These are phyloP conservation scores for Melastoma candidum DNA, from an alignment of 441 rosid species.

Conservation along the genomic window DNA sequence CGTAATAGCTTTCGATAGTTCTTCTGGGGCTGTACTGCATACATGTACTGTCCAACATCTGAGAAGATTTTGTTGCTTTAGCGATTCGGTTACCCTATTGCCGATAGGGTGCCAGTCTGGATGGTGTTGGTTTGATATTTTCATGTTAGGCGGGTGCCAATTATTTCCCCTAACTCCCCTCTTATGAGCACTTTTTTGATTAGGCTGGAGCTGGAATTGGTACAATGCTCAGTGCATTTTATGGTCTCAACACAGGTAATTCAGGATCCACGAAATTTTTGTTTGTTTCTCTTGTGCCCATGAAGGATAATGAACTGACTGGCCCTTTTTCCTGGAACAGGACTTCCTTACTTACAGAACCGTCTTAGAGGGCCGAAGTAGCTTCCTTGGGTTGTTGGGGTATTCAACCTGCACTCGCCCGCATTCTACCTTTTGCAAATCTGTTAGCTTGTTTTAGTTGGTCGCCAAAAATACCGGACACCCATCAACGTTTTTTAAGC, in stretches of 20 bases:
- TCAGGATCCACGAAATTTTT: constrained; percentile 1
- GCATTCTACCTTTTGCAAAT: neutral
- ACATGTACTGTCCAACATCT: too few species aligned
- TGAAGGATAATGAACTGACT: constrained; percentile 7
- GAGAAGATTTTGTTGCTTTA: too few species aligned
- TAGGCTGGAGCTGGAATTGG: constrained; percentile 89
- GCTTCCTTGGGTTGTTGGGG: constrained; percentile 77
- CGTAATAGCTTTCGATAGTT: neutral
- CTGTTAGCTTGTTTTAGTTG: neutral
- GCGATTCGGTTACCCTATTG: too few species aligned
- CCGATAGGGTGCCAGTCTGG: too few species aligned
- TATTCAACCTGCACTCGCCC: constrained; percentile 16
- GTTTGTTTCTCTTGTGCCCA: neutral
- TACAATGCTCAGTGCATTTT: constrained; percentile 80
- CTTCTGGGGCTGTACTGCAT: too few species aligned
- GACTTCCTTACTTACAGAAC: constrained; percentile 65
- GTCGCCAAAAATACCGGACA: constrained; percentile 1
- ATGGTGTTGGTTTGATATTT: neutral
- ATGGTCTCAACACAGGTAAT: constrained; percentile 75
- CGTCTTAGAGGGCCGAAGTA: constrained; percentile 76
- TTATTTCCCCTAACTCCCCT: neutral
- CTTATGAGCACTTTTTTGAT: constrained; percentile 3
- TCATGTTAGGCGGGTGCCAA: neutral
- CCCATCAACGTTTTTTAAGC: constrained; percentile 2
- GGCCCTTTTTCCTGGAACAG: constrained; percentile 25